phyloP scores from a whole-genome alignment of 108 stramenopile species.

The Pseudonitzschia multistriata region DNA sequence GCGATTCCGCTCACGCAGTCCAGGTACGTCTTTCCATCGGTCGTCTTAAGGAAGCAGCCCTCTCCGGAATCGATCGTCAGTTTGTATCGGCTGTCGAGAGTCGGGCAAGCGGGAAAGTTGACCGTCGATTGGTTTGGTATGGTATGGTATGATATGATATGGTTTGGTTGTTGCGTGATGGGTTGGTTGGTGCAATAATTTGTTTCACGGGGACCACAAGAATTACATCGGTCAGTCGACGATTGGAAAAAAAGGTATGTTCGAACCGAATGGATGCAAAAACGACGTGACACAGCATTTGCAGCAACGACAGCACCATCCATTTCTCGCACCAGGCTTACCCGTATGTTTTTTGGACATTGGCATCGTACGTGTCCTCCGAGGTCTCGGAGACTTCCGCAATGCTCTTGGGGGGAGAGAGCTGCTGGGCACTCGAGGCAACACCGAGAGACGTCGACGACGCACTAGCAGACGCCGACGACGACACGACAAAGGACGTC shows the following conservation, averaged over 20 bases:
- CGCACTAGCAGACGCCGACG: background rate
- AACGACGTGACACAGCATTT: too few relatives aligned
- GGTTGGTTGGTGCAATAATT: too few relatives aligned
- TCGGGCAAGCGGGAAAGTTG: too few relatives aligned
- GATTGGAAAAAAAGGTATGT: too few relatives aligned
- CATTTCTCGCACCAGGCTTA: slow-evolving; percentile 18
- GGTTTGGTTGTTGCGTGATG: too few relatives aligned
- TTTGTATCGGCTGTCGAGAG: slow-evolving; percentile 73
- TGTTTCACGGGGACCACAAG: too few relatives aligned
- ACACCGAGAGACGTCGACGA: background rate
- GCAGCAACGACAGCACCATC: too few relatives aligned
- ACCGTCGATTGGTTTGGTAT: too few relatives aligned
- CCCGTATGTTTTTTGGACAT: slow-evolving; percentile 87
- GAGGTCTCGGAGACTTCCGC: slow-evolving; percentile 20
- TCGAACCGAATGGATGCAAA: too few relatives aligned
- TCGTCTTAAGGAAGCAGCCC: slow-evolving; percentile 79
- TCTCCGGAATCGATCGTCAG: slow-evolving; percentile 79
- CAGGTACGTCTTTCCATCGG: slow-evolving; percentile 84
- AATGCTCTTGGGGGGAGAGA: slow-evolving; percentile 25
- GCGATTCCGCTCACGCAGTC: slow-evolving; percentile 97
- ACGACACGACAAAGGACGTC: background rate
- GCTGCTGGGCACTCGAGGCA: slow-evolving; percentile 4
- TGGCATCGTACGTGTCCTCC: slow-evolving; percentile 47
- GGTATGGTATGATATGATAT: too few relatives aligned
- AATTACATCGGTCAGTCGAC: too few relatives aligned